A percentile compares a stretch with the other conserved stretches of the same genome.
Evolutionary conservation across 176 grass and related monocot species (phyloP).

Genomic region (Phoenix roebelenii): DNA sequence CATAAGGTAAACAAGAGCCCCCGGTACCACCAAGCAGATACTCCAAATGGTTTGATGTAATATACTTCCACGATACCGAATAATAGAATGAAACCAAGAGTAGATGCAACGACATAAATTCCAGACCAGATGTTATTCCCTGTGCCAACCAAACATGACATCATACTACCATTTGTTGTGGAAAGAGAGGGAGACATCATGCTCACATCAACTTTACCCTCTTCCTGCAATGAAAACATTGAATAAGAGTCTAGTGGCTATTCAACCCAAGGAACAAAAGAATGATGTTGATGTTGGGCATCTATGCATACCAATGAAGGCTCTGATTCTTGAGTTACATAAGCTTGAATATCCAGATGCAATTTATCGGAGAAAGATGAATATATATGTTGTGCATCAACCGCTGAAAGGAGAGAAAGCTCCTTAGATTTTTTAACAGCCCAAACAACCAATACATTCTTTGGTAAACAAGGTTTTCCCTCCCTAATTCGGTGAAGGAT

Average conservation of each 20-base stretch:
- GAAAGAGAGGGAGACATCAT: slow-evolving; percentile 40
- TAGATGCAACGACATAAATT: slow-evolving; percentile 62
- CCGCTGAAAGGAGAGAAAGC: slow-evolving; percentile 67
- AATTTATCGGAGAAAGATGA: slow-evolving; percentile 45
- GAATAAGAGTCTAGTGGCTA: neutral
- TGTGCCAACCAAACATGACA: slow-evolving; percentile 85
- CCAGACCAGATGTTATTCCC: slow-evolving; percentile 70
- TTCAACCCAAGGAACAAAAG: no score
- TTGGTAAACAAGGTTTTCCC: slow-evolving; percentile 55
- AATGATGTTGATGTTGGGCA: neutral
- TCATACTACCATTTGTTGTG: slow-evolving; percentile 47
- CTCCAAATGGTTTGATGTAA: slow-evolving; percentile 49
- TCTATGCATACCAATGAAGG: slow-evolving; percentile 45
- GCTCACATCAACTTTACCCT: slow-evolving; percentile 38
- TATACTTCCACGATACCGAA: slow-evolving; percentile 55
- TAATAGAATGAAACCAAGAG: slow-evolving; percentile 53
- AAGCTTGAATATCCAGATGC: slow-evolving; percentile 71
- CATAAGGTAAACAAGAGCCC: slow-evolving; percentile 60
- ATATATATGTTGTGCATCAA: slow-evolving; percentile 49
- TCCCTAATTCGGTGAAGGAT: slow-evolving; percentile 68
- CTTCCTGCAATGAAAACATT: slow-evolving; percentile 46
- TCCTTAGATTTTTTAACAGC: slow-evolving; percentile 82
- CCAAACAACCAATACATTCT: slow-evolving; percentile 81
- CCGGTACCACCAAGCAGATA: slow-evolving; percentile 76
- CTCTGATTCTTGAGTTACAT: slow-evolving; percentile 68